Conservation (phyloP, 208 protist genomes). For the Trypanosoma vivax region DNA sequence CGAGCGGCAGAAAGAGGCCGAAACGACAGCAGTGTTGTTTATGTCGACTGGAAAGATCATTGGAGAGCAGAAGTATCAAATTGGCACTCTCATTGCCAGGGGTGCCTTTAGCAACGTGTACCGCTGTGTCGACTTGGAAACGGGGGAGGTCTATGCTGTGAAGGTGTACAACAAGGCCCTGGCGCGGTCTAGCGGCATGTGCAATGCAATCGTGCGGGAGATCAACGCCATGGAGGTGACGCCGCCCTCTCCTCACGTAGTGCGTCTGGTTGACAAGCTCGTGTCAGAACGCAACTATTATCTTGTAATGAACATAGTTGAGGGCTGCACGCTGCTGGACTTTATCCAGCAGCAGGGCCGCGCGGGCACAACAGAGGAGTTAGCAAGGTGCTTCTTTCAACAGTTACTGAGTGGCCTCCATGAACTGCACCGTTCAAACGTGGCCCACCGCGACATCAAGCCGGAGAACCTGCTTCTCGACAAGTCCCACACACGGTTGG, state of each 20-base stretch:
- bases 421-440: conserved; percentile 50
- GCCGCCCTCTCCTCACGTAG: conserved; percentile 39
- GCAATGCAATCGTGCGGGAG: conserved; percentile 50
- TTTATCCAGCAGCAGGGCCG: conserved; percentile 7
- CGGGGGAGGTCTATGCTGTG: conserved; percentile 43
- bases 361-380: conserved; percentile 9
- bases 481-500: conserved; percentile 34
- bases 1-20: neutral
- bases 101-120: conserved; percentile 85
- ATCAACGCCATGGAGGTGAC: conserved; percentile 59
- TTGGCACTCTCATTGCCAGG: conserved; percentile 47
- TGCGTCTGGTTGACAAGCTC: conserved; percentile 63
- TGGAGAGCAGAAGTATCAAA: conserved; percentile 50
- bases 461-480: conserved; percentile 82
- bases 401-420: conserved; percentile 65
- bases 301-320: conserved; percentile 68
- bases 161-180: conserved; percentile 61
- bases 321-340: conserved; percentile 74
- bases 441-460: conserved; percentile 87
- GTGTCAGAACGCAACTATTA: conserved; percentile 77
- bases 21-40: conserved; percentile 3
- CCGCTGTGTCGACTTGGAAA: conserved; percentile 40
- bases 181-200: conserved; percentile 43
- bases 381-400: conserved; percentile 33
- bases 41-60: conserved; percentile 56